phyloP scores from a whole-genome alignment of 129 eudicot species.

The Daucus carota region DNA sequence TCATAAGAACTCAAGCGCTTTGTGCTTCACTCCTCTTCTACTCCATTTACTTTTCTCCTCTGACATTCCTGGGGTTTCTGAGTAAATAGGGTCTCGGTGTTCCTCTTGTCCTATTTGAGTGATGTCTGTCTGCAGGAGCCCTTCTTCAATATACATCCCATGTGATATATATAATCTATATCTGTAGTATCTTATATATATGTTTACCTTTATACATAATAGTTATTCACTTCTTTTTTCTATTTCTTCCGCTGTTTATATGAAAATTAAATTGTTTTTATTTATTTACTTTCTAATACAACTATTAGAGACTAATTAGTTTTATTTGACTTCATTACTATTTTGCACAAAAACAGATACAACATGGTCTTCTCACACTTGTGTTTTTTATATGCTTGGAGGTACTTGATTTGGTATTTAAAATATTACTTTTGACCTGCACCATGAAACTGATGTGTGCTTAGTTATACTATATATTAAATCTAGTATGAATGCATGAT shows the following conservation, averaged over 20 bases:
- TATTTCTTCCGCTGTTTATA: not conserved
- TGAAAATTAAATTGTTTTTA: not conserved
- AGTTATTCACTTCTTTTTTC: too few relatives aligned
- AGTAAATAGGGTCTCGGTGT: not conserved
- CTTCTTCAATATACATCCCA: too few relatives aligned
- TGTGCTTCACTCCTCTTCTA: not conserved
- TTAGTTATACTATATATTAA: not conserved
- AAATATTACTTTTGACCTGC: not conserved
- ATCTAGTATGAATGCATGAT: not conserved
- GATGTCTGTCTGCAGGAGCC: too few relatives aligned
- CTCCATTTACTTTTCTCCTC: not conserved
- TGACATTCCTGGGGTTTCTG: not conserved
- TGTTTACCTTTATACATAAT: not conserved
- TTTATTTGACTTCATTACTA: not conserved
- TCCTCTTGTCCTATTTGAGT: not conserved
- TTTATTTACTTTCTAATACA: not conserved
- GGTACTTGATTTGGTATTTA: not conserved
- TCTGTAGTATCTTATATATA: not conserved
- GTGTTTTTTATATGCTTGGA: not conserved
- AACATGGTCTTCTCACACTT: not conserved
- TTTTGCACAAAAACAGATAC: not conserved
- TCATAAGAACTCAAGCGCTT: not conserved
- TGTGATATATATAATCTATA: not conserved
- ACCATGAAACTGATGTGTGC: not conserved
- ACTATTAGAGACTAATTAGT: not conserved